phyloP scores from a whole-genome alignment of 805 yeast genomes.

The Priceomyces melissophilus region DNA sequence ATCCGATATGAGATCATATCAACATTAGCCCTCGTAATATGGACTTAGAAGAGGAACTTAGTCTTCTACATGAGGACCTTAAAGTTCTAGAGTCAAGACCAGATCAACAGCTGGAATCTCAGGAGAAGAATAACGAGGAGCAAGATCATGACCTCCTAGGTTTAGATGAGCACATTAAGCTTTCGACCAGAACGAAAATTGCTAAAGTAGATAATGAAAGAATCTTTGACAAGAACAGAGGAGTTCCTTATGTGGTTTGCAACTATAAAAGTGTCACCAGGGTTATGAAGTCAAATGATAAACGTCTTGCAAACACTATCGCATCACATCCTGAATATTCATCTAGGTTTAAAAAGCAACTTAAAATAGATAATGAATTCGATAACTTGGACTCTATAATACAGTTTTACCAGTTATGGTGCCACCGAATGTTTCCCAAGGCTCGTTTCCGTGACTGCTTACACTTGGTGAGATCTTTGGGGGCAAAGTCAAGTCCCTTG shows the following conservation, averaged over 20 bases:
- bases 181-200: constrained; percentile 27
- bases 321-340: constrained; percentile 8
- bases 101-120: background rate
- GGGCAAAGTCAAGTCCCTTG: constrained; percentile 39
- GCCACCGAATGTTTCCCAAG: constrained; percentile 65
- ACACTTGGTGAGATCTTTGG: constrained; percentile 47
- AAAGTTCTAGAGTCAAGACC: background rate
- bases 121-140: background rate
- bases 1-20: too few relatives aligned
- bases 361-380: constrained; percentile 30
- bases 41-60: constrained; percentile 11
- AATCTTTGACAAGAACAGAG: constrained; percentile 29
- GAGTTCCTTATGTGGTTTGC: constrained; percentile 30
- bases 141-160: constrained; percentile 26
- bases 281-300: constrained; percentile 27
- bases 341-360: constrained; percentile 9
- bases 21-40: too few relatives aligned
- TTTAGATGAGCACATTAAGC: constrained; percentile 33
- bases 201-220: constrained; percentile 40
- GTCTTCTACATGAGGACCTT: constrained; percentile 5
- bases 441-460: constrained; percentile 73
- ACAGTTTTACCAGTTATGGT: constrained; percentile 45
- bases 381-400: constrained; percentile 32
- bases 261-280: constrained; percentile 26
- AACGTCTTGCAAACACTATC: constrained; percentile 13